A percentile compares a stretch with the other conserved stretches of the same genome.
phyloP scores from a whole-genome alignment of 257 asterid species.

The Forsythia viridissima region DNA sequence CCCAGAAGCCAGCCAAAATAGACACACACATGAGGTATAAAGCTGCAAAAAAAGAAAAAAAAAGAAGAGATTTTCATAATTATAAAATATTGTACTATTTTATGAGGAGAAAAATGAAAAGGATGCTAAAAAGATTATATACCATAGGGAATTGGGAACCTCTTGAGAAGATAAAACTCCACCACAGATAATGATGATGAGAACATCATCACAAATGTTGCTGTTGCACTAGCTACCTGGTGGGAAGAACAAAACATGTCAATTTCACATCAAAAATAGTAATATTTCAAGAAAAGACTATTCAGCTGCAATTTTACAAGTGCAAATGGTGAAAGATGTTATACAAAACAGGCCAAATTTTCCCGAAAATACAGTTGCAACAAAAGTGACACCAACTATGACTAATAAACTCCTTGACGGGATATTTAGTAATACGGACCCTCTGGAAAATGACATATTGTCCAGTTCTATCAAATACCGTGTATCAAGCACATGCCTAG shows the following conservation, averaged over 20 bases:
- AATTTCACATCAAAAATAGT: neutral
- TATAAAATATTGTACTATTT: neutral
- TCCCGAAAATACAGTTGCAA: neutral
- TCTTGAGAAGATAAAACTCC: conserved; percentile 88
- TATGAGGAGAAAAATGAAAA: neutral
- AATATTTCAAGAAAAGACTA: neutral
- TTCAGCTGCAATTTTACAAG: neutral
- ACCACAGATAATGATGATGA: conserved; percentile 96
- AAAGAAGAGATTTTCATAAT: neutral
- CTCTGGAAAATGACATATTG: no score
- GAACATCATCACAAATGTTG: conserved; percentile 98
- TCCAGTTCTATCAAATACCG: neutral
- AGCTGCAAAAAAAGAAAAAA: conserved; percentile 45
- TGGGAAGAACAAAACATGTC: neutral
- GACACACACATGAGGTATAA: conserved; percentile 79
- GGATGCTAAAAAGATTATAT: conserved; percentile 2
- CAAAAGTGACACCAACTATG: neutral
- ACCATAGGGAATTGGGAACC: conserved; percentile 96
- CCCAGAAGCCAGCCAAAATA: conserved; percentile 95
- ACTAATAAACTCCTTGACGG: neutral
- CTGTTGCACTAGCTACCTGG: conserved; percentile 97
- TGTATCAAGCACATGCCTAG: neutral
- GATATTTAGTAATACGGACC: neutral
- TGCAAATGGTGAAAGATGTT: no score
- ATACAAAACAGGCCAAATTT: no score